Evolutionary conservation across 129 eudicot species (phyloP).

Genomic region (Glebionis coronaria): DNA sequence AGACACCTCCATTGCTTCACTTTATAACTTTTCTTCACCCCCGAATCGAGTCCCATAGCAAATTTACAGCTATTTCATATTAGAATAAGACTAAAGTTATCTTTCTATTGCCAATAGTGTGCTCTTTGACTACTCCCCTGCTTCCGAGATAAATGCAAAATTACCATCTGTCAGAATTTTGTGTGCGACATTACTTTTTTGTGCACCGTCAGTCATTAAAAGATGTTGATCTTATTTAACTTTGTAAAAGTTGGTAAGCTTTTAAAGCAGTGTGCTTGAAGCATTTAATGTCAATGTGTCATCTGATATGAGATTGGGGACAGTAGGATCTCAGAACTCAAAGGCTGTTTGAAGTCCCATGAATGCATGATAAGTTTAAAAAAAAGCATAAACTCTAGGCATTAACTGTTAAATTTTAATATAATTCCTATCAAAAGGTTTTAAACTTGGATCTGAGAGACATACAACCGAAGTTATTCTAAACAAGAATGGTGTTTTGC

Average conservation of each 20-base stretch:
- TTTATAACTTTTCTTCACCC: not conserved
- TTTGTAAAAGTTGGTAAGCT: not conserved
- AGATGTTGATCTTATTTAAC: not conserved
- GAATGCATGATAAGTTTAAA: too few relatives aligned
- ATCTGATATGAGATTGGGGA: not conserved
- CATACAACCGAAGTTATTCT: slow-evolving; percentile 74
- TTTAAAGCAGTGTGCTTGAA: not conserved
- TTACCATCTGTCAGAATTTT: too few relatives aligned
- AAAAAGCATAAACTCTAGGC: not conserved
- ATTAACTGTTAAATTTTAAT: not conserved
- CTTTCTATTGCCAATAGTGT: not conserved
- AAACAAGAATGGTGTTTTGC: slow-evolving; percentile 58
- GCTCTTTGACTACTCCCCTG: too few relatives aligned
- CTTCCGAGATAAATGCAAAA: too few relatives aligned
- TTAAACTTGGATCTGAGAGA: slow-evolving; percentile 93
- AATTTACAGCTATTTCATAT: not conserved
- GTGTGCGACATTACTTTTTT: not conserved
- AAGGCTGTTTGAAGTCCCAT: not conserved
- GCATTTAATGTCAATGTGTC: not conserved
- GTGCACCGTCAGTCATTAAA: not conserved
- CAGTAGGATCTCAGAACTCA: too few relatives aligned
- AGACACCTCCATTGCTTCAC: slow-evolving; percentile 17
- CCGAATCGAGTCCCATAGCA: not conserved
- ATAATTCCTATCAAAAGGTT: slow-evolving; percentile 40
- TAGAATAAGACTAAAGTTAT: not conserved